phyloP scores from a whole-genome alignment of 208 protist genomes.

The Acanthamoeba castellanii region DNA sequence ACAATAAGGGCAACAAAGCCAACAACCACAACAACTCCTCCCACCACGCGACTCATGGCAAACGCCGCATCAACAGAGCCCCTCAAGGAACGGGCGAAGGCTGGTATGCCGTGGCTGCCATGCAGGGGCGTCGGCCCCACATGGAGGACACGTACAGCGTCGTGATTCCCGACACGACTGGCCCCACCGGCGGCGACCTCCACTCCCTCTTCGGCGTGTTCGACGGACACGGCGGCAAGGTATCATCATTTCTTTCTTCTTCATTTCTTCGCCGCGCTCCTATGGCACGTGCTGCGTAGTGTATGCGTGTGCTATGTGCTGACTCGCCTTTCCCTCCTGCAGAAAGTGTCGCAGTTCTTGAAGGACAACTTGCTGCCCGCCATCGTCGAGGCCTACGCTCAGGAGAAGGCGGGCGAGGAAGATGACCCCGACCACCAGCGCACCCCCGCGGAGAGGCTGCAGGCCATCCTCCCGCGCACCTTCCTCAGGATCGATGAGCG shows the following conservation, averaged over 20 bases:
- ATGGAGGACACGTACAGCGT: slow-evolving; percentile 56
- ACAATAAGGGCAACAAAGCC: slow-evolving; percentile 44
- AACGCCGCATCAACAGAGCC: slow-evolving; percentile 17
- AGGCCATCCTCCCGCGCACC: slow-evolving; percentile 29
- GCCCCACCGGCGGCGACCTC: not conserved
- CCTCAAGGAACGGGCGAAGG: not conserved
- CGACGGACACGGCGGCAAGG: slow-evolving; percentile 48
- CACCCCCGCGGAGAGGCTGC: not conserved
- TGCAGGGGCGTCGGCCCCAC: slow-evolving; percentile 45
- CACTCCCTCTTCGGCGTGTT: slow-evolving; percentile 42
- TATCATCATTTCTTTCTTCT: not conserved
- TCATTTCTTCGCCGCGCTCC: not conserved
- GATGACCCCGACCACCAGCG: slow-evolving; percentile 3
- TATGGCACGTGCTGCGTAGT: not conserved
- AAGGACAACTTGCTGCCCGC: slow-evolving; percentile 2
- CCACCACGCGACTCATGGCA: not conserved
- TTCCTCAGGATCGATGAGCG: slow-evolving; percentile 37
- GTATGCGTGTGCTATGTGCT: not conserved
- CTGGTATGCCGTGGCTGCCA: slow-evolving; percentile 11
- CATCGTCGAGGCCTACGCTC: slow-evolving; percentile 9
- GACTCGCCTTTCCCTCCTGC: not conserved
- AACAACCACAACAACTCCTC: not conserved
- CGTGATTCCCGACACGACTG: not conserved
- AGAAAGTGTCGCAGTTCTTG: slow-evolving; percentile 12
- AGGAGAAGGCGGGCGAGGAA: not conserved